A percentile compares a stretch with the other conserved stretches of the same genome.
These are phyloP conservation scores for Yarrowia galli DNA, from an alignment of 1,139 yeast genomes.

Conservation along the genomic window DNA sequence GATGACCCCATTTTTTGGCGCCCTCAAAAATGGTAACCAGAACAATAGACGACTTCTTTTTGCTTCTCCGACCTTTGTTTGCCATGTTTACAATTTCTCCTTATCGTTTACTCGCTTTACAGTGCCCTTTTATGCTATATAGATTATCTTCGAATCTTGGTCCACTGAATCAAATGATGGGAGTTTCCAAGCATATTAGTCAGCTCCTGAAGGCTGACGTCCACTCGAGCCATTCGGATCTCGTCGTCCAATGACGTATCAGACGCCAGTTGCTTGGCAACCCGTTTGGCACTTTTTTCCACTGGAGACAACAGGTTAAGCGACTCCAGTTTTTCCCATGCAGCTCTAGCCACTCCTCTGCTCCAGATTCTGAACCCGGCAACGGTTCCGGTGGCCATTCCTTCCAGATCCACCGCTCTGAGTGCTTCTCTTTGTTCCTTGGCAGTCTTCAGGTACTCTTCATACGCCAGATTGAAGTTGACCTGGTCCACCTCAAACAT, in stretches of 20 bases:
- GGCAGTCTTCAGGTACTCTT: constrained; percentile 72
- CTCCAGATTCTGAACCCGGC: constrained; percentile 51
- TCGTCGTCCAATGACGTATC: constrained; percentile 45
- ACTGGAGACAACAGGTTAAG: constrained; percentile 48
- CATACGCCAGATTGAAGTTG: constrained; percentile 78
- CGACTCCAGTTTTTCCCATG: constrained; percentile 52
- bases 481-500: constrained; percentile 61
- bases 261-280: constrained; percentile 36
- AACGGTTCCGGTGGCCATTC: constrained; percentile 39
- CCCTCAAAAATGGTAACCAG: neutral
- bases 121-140: too few species aligned
- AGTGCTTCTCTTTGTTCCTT: constrained; percentile 54
- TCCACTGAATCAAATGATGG: constrained; percentile 50
- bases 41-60: too few species aligned
- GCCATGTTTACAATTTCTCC: too few species aligned
- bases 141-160: constrained; percentile 40
- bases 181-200: constrained; percentile 47
- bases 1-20: constrained; percentile 44
- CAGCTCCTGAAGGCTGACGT: constrained; percentile 50
- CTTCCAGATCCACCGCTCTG: constrained; percentile 20
- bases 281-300: constrained; percentile 40
- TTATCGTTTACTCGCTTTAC: too few species aligned
- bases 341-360: constrained; percentile 48
- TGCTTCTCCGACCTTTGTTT: too few species aligned
- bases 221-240: constrained; percentile 50